These are phyloP conservation scores for Xerocomus potaroensis DNA, from an alignment of 768 basidiomycete species.

Conservation along the genomic window DNA sequence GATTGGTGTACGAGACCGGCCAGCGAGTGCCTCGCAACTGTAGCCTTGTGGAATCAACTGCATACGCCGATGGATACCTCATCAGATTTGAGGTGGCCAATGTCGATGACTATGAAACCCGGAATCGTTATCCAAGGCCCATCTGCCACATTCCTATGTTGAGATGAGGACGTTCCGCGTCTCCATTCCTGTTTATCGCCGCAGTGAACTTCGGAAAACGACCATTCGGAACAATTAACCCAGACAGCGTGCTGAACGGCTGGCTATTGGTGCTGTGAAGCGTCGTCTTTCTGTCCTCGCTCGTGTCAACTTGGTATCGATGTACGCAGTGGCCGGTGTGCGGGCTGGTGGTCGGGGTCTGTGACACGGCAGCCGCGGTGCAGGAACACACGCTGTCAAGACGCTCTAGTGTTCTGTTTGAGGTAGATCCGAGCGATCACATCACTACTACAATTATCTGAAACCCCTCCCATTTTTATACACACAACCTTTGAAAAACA, in stretches of 20 bases:
- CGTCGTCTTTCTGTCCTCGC: too few species aligned
- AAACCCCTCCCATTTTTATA: slow-evolving; percentile 25
- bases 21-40: not conserved
- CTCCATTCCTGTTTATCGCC: not conserved
- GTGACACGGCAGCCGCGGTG: not conserved
- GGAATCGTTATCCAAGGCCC: slow-evolving; percentile 60
- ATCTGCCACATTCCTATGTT: slow-evolving; percentile 50
- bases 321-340: not conserved
- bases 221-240: slow-evolving; percentile 15
- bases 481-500: slow-evolving; percentile 12
- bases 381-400: slow-evolving; percentile 18
- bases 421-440: slow-evolving; percentile 18
- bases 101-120: slow-evolving; percentile 67
- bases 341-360: slow-evolving; percentile 25
- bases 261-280: too few species aligned
- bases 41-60: not conserved
- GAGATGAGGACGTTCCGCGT: slow-evolving; percentile 35
- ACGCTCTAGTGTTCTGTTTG: slow-evolving; percentile 10
- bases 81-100: slow-evolving; percentile 19
- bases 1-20: too few species aligned
- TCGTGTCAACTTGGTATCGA: too few species aligned
- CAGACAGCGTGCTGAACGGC: too few species aligned
- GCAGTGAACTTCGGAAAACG: slow-evolving; percentile 30
- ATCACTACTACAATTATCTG: slow-evolving; percentile 17
- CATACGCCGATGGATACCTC: slow-evolving; percentile 63